These are phyloP conservation scores for Aspergillus sp. DNA, from an alignment of 2,329 filamentous ascomycete genomes.

Conservation along the genomic window DNA sequence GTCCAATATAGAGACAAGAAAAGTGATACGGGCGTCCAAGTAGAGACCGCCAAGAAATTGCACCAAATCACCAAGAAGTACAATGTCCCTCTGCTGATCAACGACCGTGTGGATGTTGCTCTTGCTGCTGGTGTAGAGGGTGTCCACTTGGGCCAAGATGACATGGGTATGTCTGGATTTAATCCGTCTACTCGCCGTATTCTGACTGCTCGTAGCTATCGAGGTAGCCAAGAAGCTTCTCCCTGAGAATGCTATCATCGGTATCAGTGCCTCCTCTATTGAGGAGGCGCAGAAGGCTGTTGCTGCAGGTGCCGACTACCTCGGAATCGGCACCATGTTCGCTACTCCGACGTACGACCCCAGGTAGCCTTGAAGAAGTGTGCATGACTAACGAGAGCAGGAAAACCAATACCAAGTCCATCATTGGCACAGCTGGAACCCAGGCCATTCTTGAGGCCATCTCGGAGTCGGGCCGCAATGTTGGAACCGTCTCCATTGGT, in stretches of 20 bases:
- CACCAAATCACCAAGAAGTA: slow-evolving; percentile 69
- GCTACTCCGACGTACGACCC: slow-evolving; percentile 72
- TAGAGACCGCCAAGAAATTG: slow-evolving; percentile 69
- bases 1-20: slow-evolving; percentile 92
- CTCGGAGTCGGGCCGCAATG: slow-evolving; percentile 43
- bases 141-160: slow-evolving; percentile 93
- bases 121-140: slow-evolving; percentile 84
- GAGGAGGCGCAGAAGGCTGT: slow-evolving; percentile 74
- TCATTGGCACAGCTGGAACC: slow-evolving; percentile 73
- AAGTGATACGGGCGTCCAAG: slow-evolving; percentile 69
- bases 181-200: not conserved
- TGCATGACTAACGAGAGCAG: slow-evolving; percentile 43
- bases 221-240: slow-evolving; percentile 69
- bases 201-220: slow-evolving; percentile 50
- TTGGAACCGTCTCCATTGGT: slow-evolving; percentile 74
- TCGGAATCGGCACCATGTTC: slow-evolving; percentile 88
- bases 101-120: slow-evolving; percentile 89
- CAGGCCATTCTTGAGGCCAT: slow-evolving; percentile 67
- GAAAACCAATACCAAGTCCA: slow-evolving; percentile 82
- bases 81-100: slow-evolving; percentile 81
- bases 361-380: not conserved
- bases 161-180: slow-evolving; percentile 63
- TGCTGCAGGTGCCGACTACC: slow-evolving; percentile 77
- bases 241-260: slow-evolving; percentile 77
- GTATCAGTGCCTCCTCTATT: slow-evolving; percentile 76